Evolutionary conservation across 2,329 filamentous ascomycete genomes (phyloP), one percentile per base, ranked within the genome.

Genomic region (Pestalotiopsis sp.): DNA sequence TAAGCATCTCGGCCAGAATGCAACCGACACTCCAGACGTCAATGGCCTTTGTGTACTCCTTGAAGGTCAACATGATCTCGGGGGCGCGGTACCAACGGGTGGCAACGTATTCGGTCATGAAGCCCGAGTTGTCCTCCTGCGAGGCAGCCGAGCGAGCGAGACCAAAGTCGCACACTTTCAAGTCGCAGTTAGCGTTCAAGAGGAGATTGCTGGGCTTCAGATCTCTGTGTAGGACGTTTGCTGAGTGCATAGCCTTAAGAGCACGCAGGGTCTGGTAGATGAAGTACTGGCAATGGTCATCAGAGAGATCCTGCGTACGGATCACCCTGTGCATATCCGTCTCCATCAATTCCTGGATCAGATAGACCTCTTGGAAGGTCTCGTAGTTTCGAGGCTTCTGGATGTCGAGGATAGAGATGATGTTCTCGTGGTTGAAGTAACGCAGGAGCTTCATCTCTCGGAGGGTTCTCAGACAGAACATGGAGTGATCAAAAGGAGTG

Each of bases 71-170:
- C 96, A 99, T 99, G 81, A 99, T 99, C 81, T 99, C 96, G 3
- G 96, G 96, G 5, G 96, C 96, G 82, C 96, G 94, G 83, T 99
- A 99, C 96, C 96, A 99, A 77, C 96, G 92, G 61, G 96, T 99
- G 65, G 96, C 96, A 68, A 99, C 96, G 80, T 99, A 99, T 97
- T 99, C 96, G 17, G 96, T 99, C 96, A 99, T 99, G 89, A 99
- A 99, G 25, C 96, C 96, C n/a, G 95, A 98, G 84, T 99, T 99
- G 82, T 99, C 96, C 79, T 99, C 96, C 74, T 97, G 97, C 11
- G 95, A 98, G 9, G 96, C 96, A 13, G 96, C 96, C 11, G 95
- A 98, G 78, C 95, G 91, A 63, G 96, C 96, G 68, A 99, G 90
- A 78, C 96, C 96, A 78, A 99, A 99, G 81, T 99, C 96, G 83